phyloP scores from a whole-genome alignment of 148 eudicot genomes.

The Pharnaceum exiguum region DNA sequence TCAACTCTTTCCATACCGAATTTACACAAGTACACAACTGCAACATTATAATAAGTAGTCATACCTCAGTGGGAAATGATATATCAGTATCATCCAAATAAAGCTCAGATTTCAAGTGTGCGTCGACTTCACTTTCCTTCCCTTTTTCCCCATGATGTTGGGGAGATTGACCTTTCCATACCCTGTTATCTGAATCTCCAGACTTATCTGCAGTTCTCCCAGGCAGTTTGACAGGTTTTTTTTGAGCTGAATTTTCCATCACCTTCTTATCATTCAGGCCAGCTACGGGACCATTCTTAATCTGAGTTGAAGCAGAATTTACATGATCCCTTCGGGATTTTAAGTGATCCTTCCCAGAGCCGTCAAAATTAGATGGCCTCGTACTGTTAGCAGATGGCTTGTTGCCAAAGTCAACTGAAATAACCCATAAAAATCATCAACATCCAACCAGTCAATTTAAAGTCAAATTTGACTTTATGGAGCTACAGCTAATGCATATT shows the following conservation, averaged over 20 bases:
- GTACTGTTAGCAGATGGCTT: slow-evolving; percentile 34
- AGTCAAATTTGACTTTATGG: no score
- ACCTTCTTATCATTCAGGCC: slow-evolving; percentile 36
- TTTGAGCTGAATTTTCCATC: slow-evolving; percentile 27
- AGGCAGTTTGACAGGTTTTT: slow-evolving; percentile 30
- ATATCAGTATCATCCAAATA: slow-evolving; percentile 42
- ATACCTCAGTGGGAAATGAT: slow-evolving; percentile 77
- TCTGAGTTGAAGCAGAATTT: slow-evolving; percentile 26
- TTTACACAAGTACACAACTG: no score
- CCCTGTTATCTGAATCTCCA: slow-evolving; percentile 27
- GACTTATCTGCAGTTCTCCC: slow-evolving; percentile 36
- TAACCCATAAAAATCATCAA: slow-evolving; percentile 13
- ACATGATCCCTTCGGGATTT: slow-evolving; percentile 34
- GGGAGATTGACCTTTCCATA: slow-evolving; percentile 15
- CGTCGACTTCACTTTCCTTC: slow-evolving; percentile 24
- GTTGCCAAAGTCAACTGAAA: slow-evolving; percentile 40
- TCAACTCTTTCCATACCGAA: no score
- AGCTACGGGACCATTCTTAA: slow-evolving; percentile 31
- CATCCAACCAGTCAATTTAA: slow-evolving; percentile 9
- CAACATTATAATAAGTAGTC: no score
- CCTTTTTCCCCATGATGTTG: slow-evolving; percentile 21
- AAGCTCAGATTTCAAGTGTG: slow-evolving; percentile 29
- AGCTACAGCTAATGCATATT: no score
- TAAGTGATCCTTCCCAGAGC: slow-evolving; percentile 33
- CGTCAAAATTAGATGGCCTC: slow-evolving; percentile 22